Evolutionary conservation across 164 flowering plant genomes (phyloP).

Genomic region (Aristolochia fimbriata): DNA sequence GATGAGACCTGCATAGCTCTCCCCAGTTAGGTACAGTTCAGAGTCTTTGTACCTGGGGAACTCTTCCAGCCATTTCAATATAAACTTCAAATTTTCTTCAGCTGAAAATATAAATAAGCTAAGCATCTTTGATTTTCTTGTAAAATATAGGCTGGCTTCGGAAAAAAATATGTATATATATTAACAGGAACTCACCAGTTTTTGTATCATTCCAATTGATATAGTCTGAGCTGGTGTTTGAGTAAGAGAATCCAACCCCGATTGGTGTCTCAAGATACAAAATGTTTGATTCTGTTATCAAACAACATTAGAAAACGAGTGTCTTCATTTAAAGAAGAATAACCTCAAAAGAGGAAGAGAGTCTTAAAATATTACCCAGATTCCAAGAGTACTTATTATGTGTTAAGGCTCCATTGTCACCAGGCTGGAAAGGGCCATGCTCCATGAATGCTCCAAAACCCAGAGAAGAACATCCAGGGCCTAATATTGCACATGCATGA

Average conservation of each 20-base stretch:
- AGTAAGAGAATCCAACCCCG: conserved; percentile 48
- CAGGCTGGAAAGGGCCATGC: conserved; percentile 36
- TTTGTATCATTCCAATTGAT: conserved; percentile 27
- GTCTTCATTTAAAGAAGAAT: too few species aligned
- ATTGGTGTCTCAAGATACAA: conserved; percentile 38
- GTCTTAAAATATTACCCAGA: conserved; percentile 10
- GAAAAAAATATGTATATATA: not conserved
- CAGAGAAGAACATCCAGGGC: conserved; percentile 45
- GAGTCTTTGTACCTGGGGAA: conserved; percentile 30
- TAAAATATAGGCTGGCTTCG: too few species aligned
- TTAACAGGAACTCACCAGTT: conserved; percentile 17
- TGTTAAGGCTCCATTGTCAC: conserved; percentile 15
- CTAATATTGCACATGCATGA: conserved; percentile 6
- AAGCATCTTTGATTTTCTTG: not conserved
- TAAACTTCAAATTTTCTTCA: conserved; percentile 27
- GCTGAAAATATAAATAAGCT: conserved; percentile 14
- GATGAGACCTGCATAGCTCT: conserved; percentile 37
- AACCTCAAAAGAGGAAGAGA: not conserved
- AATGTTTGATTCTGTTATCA: conserved; percentile 29
- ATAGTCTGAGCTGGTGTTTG: conserved; percentile 31
- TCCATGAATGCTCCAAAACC: conserved; percentile 48
- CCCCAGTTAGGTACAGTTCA: conserved; percentile 31
- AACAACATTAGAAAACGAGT: not conserved
- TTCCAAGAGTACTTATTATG: conserved; percentile 39
- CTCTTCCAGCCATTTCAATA: conserved; percentile 33